Base-by-base conservation (phyloP, 1,284 basidiomycete genomes). In the Naganishia sp. region DNA sequence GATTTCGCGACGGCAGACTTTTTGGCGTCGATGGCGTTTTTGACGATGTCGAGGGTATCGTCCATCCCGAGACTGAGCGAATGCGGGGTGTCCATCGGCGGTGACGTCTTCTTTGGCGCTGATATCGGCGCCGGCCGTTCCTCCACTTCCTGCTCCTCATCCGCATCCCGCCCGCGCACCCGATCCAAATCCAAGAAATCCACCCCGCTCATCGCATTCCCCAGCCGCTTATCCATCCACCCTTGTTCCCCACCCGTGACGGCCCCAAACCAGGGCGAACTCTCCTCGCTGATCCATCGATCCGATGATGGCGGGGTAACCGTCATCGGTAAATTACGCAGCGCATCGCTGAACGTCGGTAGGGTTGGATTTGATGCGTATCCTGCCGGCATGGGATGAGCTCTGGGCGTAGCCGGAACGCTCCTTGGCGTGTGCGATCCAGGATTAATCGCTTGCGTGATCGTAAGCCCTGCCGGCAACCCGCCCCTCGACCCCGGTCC, bases 281-380 rank as follows among this genome's bases (percentile, higher is more conserved):
- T 45, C 21, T 67, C 61, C 35, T 67, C 66, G 31, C 60, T 63
- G 23, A 67, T 49, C 66, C 66, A 67, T 21, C 58, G 51, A 45
- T 67, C 53, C 42, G 58, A 62, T 4, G 60, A 55, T 0, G 66
- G 66, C 23, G 66, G 66, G 9, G 66, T 67, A 23, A 67, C 54
- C 28, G 65, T 66, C 47, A 50, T 61, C 11, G 47, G 32, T 13
- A 39, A 39, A 13, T 39, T 13, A 13, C 35, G 35, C n/a, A 50
- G 31, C 21, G 41, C 10, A 39, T 41, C 35, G 13, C 35, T 47
- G 23, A 61, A 61, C 13, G 57, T 25, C 17, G 58, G 47, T 3
- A 50, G 49, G 3, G 52, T 21, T 9, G 23, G 21, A 25, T 50
- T 50, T 2, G 32, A 28, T 52, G 31, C 32, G n/a, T 54, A 54